Conservation (phyloP, 257 asterid genomes). For the Solanum clarkiae region DNA sequence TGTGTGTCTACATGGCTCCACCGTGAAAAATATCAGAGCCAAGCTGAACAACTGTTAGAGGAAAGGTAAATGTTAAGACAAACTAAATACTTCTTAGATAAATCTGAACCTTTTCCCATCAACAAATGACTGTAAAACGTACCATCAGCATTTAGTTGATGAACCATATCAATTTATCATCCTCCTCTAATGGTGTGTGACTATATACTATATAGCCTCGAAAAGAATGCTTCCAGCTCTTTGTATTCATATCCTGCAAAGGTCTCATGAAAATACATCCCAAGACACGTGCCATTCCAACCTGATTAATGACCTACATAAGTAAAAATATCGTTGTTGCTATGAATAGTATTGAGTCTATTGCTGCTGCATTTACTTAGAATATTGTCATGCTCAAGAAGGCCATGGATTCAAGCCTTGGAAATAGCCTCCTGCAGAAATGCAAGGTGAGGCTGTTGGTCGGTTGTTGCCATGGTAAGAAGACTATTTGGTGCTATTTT, state of each 20-base stretch:
- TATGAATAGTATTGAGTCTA: neutral
- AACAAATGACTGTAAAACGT: neutral
- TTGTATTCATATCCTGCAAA: neutral
- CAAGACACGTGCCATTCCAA: neutral
- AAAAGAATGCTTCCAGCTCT: neutral
- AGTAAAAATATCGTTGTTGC: neutral
- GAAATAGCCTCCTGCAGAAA: no score
- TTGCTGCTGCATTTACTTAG: neutral
- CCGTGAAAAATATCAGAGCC: neutral
- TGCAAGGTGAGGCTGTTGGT: no score
- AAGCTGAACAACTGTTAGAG: neutral
- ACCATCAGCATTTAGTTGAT: neutral
- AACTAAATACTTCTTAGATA: neutral
- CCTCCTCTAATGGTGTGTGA: neutral
- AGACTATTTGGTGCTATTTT: neutral
- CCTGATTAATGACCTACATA: neutral
- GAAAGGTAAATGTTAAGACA: neutral
- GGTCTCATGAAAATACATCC: neutral
- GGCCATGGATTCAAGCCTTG: no score
- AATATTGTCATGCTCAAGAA: neutral
- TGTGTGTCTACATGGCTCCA: neutral
- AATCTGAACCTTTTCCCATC: neutral
- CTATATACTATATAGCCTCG: neutral
- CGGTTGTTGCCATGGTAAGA: neutral
- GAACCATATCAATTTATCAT: neutral